Base-by-base conservation (phyloP, 495 filamentous ascomycete species). In the Xylaria bambusicola region DNA sequence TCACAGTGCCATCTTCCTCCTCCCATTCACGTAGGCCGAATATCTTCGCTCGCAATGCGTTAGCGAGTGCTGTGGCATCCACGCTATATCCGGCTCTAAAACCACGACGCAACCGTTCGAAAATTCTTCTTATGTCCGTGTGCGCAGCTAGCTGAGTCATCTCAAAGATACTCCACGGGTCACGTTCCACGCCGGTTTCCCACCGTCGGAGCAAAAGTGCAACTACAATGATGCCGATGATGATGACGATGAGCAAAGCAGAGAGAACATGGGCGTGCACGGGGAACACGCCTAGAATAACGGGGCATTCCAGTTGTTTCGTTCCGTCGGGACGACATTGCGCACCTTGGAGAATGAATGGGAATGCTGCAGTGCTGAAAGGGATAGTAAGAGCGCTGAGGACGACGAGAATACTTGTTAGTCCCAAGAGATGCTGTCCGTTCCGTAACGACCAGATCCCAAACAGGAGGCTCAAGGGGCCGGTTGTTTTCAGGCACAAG, bases 141-240 rank as follows among this genome's bases (percentile, higher is more conserved):
- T 66, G 42, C 6, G 64, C 62, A 6, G 61, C 65, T 6, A 75
- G 60, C 6, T 64, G 50, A 3, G 60, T 64, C 60, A 73, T 68
- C 3, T 54, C 46, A 1, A 54, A 62, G 3, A 72, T 27, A 26
- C 51, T 68, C 72, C 71, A 75, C 4, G 71, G 72, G 31, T 73
- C 67, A 18, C 52, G 55, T n/a, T 62, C 21, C 1, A 73, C 54
- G 0, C 72, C 71, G 0, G 72, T 75, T 9, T 63, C 54, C 63
- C 65, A 73, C 4, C 62, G 65, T 7, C 66, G 60, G 35, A 75
- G 64, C 3, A 68, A 44, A 12, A 66, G 0, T 0, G 54, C 46
- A 13, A 66, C 45, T 13, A 56, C 8, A 13, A 62, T 41, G 2
- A 62, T 24, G 9, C 71, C 61, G 18, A 66, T 1, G 27, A 26